A percentile compares a stretch with the other conserved stretches of the same genome.
phyloP scores from a whole-genome alignment of 1,284 basidiomycete species.

The Amylostereum areolatum region DNA sequence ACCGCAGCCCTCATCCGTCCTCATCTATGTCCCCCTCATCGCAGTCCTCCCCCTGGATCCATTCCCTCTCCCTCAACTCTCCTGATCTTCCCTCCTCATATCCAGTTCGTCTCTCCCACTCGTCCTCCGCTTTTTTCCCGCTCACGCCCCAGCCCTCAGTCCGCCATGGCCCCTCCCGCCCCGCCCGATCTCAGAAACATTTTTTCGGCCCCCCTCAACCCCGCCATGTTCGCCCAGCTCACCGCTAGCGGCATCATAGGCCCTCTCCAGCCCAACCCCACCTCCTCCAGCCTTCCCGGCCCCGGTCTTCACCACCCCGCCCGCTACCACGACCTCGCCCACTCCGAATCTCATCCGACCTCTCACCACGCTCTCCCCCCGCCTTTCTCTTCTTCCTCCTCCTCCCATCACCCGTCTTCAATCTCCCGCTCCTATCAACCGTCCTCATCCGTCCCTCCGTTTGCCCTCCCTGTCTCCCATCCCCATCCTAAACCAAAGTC shows the following conservation, averaged over 20 bases:
- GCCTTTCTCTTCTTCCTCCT: background rate
- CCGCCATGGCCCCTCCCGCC: slow-evolving; percentile 11
- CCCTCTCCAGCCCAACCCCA: slow-evolving; percentile 13
- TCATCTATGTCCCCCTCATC: slow-evolving; percentile 28
- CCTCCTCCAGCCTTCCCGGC: slow-evolving; percentile 14
- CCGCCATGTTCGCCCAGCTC: slow-evolving; percentile 50
- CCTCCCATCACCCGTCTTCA: background rate
- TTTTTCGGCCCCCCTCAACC: slow-evolving; percentile 53
- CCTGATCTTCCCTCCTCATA: slow-evolving; percentile 5
- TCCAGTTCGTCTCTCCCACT: slow-evolving; percentile 14
- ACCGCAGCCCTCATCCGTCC: slow-evolving; percentile 30
- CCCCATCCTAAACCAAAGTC: background rate
- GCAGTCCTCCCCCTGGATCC: slow-evolving; percentile 36
- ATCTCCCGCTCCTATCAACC: background rate
- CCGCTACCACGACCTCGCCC: slow-evolving; percentile 9
- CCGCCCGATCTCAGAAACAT: slow-evolving; percentile 47
- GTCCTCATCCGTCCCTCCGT: background rate
- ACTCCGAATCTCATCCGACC: slow-evolving; percentile 10
- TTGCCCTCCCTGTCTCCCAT: background rate
- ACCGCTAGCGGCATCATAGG: slow-evolving; percentile 51
- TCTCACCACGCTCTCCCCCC: slow-evolving; percentile 11
- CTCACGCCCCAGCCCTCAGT: slow-evolving; percentile 7
- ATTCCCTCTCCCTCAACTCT: slow-evolving; percentile 23
- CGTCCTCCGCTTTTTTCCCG: slow-evolving; percentile 5
- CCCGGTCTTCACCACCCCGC: background rate